Conservation (phyloP, 768 basidiomycete genomes). For the Neoboletus brunneissimus region DNA sequence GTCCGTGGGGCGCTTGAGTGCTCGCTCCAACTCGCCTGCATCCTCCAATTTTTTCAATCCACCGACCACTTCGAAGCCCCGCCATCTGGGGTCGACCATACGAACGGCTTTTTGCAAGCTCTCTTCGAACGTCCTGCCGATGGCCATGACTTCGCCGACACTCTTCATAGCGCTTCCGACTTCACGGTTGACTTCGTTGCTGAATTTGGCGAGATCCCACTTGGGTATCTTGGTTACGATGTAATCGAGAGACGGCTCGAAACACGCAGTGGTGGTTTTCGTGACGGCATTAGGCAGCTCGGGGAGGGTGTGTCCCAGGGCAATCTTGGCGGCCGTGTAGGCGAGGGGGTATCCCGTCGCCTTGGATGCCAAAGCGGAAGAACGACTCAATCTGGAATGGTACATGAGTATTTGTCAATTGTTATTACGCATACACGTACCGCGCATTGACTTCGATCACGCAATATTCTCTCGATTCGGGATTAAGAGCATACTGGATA, state of each 20-base stretch:
- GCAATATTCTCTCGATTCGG: slow-evolving; percentile 88
- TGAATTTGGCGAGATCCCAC: slow-evolving; percentile 99
- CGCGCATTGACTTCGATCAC: slow-evolving; percentile 98
- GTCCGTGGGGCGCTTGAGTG: slow-evolving; percentile 83
- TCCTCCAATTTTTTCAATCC: slow-evolving; percentile 80
- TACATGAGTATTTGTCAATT: not conserved
- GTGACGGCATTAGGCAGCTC: slow-evolving; percentile 99
- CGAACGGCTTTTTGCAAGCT: slow-evolving; percentile 97
- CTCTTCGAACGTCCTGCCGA: slow-evolving; percentile 98
- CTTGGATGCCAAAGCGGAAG: slow-evolving; percentile 95
- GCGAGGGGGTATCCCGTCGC: slow-evolving; percentile 99
- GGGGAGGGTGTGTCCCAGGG: slow-evolving; percentile 94
- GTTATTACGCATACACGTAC: slow-evolving; percentile 29
- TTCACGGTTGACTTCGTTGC: slow-evolving; percentile 86
- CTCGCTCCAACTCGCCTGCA: slow-evolving; percentile 62
- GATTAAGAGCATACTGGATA: slow-evolving; percentile 98
- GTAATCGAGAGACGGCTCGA: slow-evolving; percentile 98
- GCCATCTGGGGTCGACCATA: slow-evolving; percentile 95
- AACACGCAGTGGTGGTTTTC: slow-evolving; percentile 98
- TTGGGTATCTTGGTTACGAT: slow-evolving; percentile 99
- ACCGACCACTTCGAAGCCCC: slow-evolving; percentile 95
- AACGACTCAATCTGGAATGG: slow-evolving; percentile 63
- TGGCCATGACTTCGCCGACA: slow-evolving; percentile 99
- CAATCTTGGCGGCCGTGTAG: slow-evolving; percentile 98
- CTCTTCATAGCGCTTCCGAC: slow-evolving; percentile 99